These are phyloP conservation scores for Gossypium arboreum DNA, from an alignment of 345 rosid species.

Conservation along the genomic window DNA sequence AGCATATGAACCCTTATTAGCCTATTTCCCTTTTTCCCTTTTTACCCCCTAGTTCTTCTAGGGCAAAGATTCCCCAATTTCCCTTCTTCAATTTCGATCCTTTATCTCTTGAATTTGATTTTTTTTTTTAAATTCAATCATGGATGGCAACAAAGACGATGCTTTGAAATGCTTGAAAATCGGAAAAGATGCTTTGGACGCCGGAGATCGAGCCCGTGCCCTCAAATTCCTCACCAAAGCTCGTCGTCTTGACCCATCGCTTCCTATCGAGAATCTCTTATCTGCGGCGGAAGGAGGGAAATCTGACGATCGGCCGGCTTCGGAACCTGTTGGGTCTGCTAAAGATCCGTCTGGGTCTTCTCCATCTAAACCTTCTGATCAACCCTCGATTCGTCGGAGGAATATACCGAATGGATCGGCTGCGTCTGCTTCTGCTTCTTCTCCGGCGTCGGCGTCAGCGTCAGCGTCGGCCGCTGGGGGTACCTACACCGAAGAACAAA, in stretches of 20 bases:
- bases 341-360: constrained; percentile 11
- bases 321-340: constrained; percentile 1
- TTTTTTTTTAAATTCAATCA: constrained; percentile 14
- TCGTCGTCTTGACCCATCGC: constrained; percentile 83
- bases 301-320: constrained; percentile 17
- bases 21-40: not conserved
- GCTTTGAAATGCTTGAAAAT: constrained; percentile 82
- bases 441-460: not conserved
- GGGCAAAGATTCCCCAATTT: not conserved
- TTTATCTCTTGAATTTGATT: not conserved
- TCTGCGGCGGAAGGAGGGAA: constrained; percentile 36
- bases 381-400: constrained; percentile 57
- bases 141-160: constrained; percentile 97
- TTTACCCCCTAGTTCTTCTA: not conserved
- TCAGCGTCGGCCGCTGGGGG: not conserved
- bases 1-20: not conserved
- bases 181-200: constrained; percentile 64
- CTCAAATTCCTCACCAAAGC: constrained; percentile 77
- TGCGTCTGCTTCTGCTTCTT: constrained; percentile 34
- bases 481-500: constrained; percentile 67
- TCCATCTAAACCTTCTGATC: constrained; percentile 35
- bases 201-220: constrained; percentile 80
- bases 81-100: not conserved
- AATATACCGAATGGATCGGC: constrained; percentile 33
- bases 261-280: constrained; percentile 56